Percentiles rank a stretch among this genome's conserved stretches.
Conservation (phyloP, 306 rosid genomes). For the Glycine tomentella region DNA sequence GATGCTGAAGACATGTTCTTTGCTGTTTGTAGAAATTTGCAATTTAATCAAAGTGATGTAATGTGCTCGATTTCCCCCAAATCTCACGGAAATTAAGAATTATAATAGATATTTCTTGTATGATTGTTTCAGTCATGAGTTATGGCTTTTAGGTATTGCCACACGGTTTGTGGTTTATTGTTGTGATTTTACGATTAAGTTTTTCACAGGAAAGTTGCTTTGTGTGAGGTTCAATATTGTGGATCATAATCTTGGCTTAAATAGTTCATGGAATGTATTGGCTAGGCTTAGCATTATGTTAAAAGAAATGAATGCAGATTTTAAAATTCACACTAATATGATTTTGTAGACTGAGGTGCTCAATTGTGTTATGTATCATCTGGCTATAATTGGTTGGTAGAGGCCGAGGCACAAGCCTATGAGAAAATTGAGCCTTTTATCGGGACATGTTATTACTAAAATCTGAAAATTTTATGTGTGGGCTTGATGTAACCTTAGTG, state of each 20-base stretch:
- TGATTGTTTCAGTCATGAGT: slow-evolving; percentile 20
- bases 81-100: background rate
- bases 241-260: slow-evolving; percentile 11
- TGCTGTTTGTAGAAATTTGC: slow-evolving; percentile 17
- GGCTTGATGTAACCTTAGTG: too few relatives aligned
- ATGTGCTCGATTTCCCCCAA: background rate
- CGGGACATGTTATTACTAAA: too few relatives aligned
- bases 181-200: background rate
- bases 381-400: background rate
- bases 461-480: too few relatives aligned
- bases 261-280: background rate
- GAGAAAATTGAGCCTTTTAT: background rate
- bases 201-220: background rate
- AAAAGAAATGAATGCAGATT: background rate
- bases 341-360: background rate
- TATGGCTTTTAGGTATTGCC: background rate
- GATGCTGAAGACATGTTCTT: background rate
- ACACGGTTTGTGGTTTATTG: slow-evolving; percentile 1
- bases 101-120: background rate
- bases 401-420: slow-evolving; percentile 22
- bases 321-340: slow-evolving; percentile 7
- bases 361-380: background rate
- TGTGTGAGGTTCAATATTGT: background rate
- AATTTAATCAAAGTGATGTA: background rate
- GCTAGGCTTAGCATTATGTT: background rate